These are phyloP conservation scores for Quercus mongolica DNA, from an alignment of 306 rosid genomes.

Conservation along the genomic window DNA sequence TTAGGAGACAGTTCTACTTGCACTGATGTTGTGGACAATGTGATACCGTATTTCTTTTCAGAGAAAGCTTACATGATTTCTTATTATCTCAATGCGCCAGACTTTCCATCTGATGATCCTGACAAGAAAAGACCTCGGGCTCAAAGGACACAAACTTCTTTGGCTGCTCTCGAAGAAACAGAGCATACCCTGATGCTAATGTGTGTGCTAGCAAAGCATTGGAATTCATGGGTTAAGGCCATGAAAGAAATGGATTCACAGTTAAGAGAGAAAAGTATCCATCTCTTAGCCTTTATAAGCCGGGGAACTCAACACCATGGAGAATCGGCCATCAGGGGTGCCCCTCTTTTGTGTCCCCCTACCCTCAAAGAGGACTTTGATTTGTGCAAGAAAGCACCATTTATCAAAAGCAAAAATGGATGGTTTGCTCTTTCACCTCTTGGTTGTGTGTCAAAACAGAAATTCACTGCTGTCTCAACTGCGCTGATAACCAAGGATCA, in stretches of 20 bases:
- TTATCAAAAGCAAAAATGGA: conserved; percentile 63
- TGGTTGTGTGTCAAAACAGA: conserved; percentile 59
- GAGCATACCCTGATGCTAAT: conserved; percentile 78
- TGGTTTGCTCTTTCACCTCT: conserved; percentile 86
- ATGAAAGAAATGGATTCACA: conserved; percentile 63
- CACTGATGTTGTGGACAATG: conserved; percentile 61
- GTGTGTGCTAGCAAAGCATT: conserved; percentile 81
- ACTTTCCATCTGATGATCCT: conserved; percentile 66
- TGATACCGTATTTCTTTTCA: conserved; percentile 71
- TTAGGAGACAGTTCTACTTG: conserved; percentile 74
- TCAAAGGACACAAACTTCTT: conserved; percentile 58
- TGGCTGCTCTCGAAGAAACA: conserved; percentile 67
- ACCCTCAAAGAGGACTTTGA: conserved; percentile 76
- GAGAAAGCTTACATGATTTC: conserved; percentile 71
- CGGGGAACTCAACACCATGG: conserved; percentile 66
- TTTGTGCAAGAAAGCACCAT: conserved; percentile 58
- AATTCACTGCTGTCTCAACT: conserved; percentile 49
- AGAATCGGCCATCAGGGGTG: conserved; percentile 43
- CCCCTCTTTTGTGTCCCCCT: conserved; percentile 75
- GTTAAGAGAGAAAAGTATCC: conserved; percentile 87
- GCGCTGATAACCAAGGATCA: conserved; percentile 41
- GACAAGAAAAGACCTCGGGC: conserved; percentile 78
- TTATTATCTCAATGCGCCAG: conserved; percentile 66
- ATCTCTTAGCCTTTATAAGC: conserved; percentile 89
- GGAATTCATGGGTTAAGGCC: conserved; percentile 78